phyloP scores from a whole-genome alignment of 2,329 filamentous ascomycete species.

The Fonsecaea multimorphosa region DNA sequence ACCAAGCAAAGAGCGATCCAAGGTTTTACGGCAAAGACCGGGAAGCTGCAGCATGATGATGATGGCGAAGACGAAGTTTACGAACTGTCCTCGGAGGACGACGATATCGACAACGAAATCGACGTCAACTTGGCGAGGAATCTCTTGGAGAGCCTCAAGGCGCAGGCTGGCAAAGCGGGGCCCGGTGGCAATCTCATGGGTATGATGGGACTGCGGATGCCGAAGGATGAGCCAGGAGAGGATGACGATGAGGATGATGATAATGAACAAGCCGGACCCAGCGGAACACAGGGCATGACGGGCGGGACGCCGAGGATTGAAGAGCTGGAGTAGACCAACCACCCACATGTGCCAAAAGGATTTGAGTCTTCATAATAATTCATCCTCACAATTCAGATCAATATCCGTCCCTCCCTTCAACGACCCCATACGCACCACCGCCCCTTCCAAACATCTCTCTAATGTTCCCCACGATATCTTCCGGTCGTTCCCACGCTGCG shows the following conservation, averaged over 20 bases:
- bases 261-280: slow-evolving; percentile 27
- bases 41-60: neutral
- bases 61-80: slow-evolving; percentile 38
- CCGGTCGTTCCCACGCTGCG: slow-evolving; percentile 59
- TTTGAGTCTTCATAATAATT: neutral
- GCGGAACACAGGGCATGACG: slow-evolving; percentile 12
- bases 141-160: slow-evolving; percentile 88
- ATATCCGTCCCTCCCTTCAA: slow-evolving; percentile 48
- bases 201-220: slow-evolving; percentile 65
- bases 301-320: slow-evolving; percentile 3
- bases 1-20: slow-evolving; percentile 40
- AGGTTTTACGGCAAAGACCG: slow-evolving; percentile 7
- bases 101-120: slow-evolving; percentile 68
- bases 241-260: slow-evolving; percentile 22
- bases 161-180: slow-evolving; percentile 82
- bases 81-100: slow-evolving; percentile 38
- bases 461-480: slow-evolving; percentile 55
- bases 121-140: slow-evolving; percentile 91
- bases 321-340: slow-evolving; percentile 4
- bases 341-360: neutral
- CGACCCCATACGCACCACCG: slow-evolving; percentile 46
- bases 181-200: slow-evolving; percentile 86
- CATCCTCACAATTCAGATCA: neutral
- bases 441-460: slow-evolving; percentile 55
- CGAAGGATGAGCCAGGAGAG: slow-evolving; percentile 23